Evolutionary conservation across 306 rosid genomes (phyloP).

Genomic region (Canavalia gladiata): DNA sequence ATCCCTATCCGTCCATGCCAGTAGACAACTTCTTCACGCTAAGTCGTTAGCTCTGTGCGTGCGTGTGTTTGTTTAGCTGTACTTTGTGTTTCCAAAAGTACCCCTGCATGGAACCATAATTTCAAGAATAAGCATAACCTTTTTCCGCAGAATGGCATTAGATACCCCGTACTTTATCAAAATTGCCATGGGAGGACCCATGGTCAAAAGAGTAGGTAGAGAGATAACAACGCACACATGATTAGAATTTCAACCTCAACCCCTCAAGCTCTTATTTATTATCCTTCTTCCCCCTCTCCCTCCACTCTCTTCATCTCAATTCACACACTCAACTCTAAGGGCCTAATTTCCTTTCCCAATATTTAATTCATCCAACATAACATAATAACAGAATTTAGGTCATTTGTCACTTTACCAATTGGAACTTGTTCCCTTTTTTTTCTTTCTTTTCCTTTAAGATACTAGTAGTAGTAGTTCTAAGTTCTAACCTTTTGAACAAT

Average conservation of each 20-base stretch:
- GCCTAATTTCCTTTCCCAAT: not conserved
- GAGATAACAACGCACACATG: constrained; percentile 42
- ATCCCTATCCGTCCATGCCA: constrained; percentile 69
- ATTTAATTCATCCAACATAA: constrained; percentile 1
- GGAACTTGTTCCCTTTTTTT: constrained; percentile 29
- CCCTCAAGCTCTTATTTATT: constrained; percentile 51
- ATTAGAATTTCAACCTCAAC: constrained; percentile 42
- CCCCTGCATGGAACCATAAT: constrained; percentile 61
- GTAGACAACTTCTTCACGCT: constrained; percentile 82
- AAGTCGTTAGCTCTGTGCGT: constrained; percentile 66
- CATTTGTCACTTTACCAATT: constrained; percentile 29
- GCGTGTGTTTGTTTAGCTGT: constrained; percentile 53
- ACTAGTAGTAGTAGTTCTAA: not conserved
- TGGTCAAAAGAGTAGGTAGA: constrained; percentile 65
- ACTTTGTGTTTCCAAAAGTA: constrained; percentile 50
- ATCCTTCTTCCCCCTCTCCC: not conserved
- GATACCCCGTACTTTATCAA: constrained; percentile 63
- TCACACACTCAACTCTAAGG: not conserved
- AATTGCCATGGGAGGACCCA: constrained; percentile 54
- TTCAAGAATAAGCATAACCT: constrained; percentile 42
- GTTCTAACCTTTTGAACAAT: constrained; percentile 18
- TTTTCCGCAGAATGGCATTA: constrained; percentile 51
- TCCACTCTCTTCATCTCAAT: constrained; percentile 23
- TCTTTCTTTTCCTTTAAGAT: not conserved
- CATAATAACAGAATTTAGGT: constrained; percentile 16